phyloP scores from a whole-genome alignment of 2,329 filamentous ascomycete species.

The Verticillium isaacii region DNA sequence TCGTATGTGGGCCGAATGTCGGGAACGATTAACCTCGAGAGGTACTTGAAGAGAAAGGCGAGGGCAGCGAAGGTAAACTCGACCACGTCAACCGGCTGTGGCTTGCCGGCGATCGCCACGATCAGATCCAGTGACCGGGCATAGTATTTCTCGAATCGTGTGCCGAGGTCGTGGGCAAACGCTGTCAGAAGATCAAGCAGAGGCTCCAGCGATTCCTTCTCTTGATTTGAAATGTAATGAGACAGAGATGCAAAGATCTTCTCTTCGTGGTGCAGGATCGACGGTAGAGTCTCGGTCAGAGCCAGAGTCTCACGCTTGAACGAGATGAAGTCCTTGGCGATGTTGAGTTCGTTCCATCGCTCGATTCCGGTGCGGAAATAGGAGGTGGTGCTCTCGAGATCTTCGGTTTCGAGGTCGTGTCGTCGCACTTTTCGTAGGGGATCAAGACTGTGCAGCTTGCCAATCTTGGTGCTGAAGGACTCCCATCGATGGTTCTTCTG shows the following conservation, averaged over 20 bases:
- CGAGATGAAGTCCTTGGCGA: slow-evolving; percentile 72
- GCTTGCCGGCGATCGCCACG: slow-evolving; percentile 70
- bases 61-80: slow-evolving; percentile 96
- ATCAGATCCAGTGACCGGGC: slow-evolving; percentile 69
- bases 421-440: slow-evolving; percentile 85
- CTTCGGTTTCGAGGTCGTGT: slow-evolving; percentile 75
- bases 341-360: slow-evolving; percentile 88
- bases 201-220: slow-evolving; percentile 78
- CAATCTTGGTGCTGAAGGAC: slow-evolving; percentile 83
- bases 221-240: slow-evolving; percentile 70
- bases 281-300: slow-evolving; percentile 82
- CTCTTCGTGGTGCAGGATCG: slow-evolving; percentile 86
- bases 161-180: slow-evolving; percentile 89
- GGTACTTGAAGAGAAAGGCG: slow-evolving; percentile 95
- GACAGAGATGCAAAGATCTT: slow-evolving; percentile 76
- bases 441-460: slow-evolving; percentile 84
- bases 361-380: slow-evolving; percentile 80
- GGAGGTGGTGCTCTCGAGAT: slow-evolving; percentile 72
- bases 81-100: slow-evolving; percentile 80
- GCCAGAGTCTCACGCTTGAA: slow-evolving; percentile 74
- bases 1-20: slow-evolving; percentile 82
- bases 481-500: slow-evolving; percentile 87
- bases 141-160: slow-evolving; percentile 85
- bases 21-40: slow-evolving; percentile 80
- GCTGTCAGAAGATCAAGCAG: slow-evolving; percentile 83